Evolutionary conservation across 371 early-diverging fungal genomes (phyloP).

Genomic region (Basidiobolus meristosporus): DNA sequence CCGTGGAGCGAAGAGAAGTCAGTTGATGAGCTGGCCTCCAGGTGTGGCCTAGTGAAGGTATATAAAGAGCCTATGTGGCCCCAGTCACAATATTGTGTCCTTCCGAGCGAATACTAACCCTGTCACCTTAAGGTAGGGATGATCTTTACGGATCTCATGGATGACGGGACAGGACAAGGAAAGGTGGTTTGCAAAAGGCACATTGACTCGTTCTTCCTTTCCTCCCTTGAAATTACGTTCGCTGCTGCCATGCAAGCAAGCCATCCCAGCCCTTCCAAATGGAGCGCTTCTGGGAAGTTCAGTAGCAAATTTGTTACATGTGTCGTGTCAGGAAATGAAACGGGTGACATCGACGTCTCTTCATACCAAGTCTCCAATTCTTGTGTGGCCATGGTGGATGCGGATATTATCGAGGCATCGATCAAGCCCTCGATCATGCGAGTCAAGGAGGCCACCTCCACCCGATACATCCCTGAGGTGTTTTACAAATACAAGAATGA

Average conservation of each 20-base stretch:
- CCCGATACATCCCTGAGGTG: constrained; percentile 87
- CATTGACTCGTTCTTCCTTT: constrained; percentile 80
- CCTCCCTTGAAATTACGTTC: constrained; percentile 80
- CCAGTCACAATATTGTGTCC: too few species aligned
- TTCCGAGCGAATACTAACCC: neutral
- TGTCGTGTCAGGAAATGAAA: constrained; percentile 65
- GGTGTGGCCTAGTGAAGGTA: constrained; percentile 54
- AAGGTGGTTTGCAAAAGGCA: constrained; percentile 79
- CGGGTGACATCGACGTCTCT: constrained; percentile 69
- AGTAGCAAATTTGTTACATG: constrained; percentile 88
- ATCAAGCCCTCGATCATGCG: constrained; percentile 73
- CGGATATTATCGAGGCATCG: constrained; percentile 81
- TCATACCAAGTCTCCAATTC: constrained; percentile 90
- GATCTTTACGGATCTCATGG: constrained; percentile 87
- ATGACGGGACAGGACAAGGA: constrained; percentile 65
- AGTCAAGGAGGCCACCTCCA: constrained; percentile 50
- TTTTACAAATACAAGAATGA: constrained; percentile 90
- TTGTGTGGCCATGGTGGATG: constrained; percentile 78
- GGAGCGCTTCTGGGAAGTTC: constrained; percentile 56
- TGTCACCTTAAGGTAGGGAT: constrained; percentile 88
- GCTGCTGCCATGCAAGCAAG: constrained; percentile 76
- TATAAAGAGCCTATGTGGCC: neutral
- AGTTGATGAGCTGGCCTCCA: constrained; percentile 43
- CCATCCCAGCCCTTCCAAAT: constrained; percentile 50
- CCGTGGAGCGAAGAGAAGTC: constrained; percentile 25